Conservation (phyloP, 2,329 filamentous ascomycete genomes). For the Calonectria ilicicola region DNA sequence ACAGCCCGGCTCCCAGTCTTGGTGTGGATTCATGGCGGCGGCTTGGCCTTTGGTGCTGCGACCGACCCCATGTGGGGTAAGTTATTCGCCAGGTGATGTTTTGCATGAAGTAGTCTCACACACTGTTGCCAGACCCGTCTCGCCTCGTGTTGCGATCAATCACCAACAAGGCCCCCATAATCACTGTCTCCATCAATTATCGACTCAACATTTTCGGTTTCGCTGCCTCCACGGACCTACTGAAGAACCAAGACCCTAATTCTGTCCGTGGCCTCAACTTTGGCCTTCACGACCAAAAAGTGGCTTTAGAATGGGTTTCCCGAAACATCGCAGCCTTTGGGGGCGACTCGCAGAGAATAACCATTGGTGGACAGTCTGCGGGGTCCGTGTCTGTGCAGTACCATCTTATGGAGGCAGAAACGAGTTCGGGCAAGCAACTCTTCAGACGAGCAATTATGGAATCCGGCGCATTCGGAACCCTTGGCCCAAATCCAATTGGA, state of each 20-base stretch:
- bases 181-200: slow-evolving; percentile 5
- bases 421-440: background rate
- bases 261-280: background rate
- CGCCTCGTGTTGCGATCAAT: slow-evolving; percentile 7
- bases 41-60: slow-evolving; percentile 5
- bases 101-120: background rate
- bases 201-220: background rate
- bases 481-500: background rate
- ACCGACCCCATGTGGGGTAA: slow-evolving; percentile 10
- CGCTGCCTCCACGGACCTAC: background rate
- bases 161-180: background rate
- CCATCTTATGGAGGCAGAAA: background rate
- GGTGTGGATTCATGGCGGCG: slow-evolving; percentile 14
- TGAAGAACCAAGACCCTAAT: background rate
- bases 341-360: background rate
- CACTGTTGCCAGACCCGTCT: background rate
- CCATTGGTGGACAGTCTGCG: background rate
- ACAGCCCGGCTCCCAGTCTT: background rate
- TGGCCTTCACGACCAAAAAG: slow-evolving; percentile 10
- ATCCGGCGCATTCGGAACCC: background rate
- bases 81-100: background rate
- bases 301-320: background rate
- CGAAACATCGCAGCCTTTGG: slow-evolving; percentile 12
- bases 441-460: slow-evolving; percentile 3
- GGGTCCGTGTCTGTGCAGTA: slow-evolving; percentile 1